phyloP scores from a whole-genome alignment of 176 grass and related monocot species.

The Hordeum marinum region DNA sequence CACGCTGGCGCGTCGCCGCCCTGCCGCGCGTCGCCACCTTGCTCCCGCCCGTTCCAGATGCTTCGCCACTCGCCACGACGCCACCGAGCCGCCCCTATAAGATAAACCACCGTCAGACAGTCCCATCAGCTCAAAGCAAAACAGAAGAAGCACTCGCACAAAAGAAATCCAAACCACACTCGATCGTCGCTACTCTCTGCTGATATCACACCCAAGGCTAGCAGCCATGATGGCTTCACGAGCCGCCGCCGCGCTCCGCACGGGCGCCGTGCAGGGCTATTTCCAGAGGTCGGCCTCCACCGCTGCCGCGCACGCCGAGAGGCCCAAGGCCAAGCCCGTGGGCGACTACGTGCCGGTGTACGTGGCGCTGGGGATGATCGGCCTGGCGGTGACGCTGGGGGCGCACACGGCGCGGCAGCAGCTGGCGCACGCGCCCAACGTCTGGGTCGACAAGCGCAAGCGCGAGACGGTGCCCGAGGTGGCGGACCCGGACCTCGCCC shows the following conservation, averaged over 20 bases:
- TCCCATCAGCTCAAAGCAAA: not conserved
- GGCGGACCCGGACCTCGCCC: conserved; percentile 45
- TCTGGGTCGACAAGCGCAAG: conserved; percentile 80
- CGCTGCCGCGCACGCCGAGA: not conserved
- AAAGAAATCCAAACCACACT: not conserved
- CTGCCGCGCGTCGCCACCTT: conserved; percentile 9
- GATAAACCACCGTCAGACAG: not conserved
- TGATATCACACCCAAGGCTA: not conserved
- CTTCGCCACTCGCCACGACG: not conserved
- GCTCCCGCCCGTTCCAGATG: not conserved
- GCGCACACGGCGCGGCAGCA: conserved; percentile 60
- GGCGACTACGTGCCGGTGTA: conserved; percentile 68
- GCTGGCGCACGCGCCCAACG: conserved; percentile 75
- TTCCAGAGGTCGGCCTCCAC: not conserved
- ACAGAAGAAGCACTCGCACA: not conserved
- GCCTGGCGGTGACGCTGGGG: conserved; percentile 43
- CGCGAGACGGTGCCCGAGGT: conserved; percentile 73
- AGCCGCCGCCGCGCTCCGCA: not conserved
- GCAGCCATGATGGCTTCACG: conserved; percentile 20
- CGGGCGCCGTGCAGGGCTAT: not conserved
- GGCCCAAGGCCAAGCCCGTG: not conserved
- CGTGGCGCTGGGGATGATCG: conserved; percentile 56
- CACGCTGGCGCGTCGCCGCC: not conserved
- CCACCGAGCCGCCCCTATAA: not conserved
- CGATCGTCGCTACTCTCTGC: not conserved